Percentiles rank a stretch among this genome's conserved stretches.
Conservation (phyloP, 305 asterid species). For the Fraxinus greggii region DNA sequence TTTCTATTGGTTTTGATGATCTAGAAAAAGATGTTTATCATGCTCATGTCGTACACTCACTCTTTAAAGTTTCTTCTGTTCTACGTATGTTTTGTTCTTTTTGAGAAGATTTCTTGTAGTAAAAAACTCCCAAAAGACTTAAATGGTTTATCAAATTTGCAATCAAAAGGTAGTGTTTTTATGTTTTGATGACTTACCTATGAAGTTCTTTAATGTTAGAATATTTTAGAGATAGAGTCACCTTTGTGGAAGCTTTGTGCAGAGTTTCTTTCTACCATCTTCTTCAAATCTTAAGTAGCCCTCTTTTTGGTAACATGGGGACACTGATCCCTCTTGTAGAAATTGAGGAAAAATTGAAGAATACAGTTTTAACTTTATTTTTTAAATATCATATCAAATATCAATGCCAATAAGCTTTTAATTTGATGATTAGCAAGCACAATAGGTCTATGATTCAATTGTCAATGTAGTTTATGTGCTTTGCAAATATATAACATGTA, state of each 20-base stretch:
- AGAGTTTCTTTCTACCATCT: background rate
- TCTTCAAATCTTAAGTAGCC: background rate
- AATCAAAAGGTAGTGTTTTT: background rate
- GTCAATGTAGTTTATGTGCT: background rate
- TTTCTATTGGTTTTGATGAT: background rate
- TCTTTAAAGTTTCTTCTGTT: background rate
- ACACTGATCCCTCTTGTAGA: background rate
- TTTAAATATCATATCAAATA: background rate
- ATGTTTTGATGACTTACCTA: background rate
- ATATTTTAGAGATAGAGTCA: background rate
- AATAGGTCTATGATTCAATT: slow-evolving; percentile 1
- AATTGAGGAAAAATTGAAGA: background rate
- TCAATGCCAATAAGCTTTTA: background rate
- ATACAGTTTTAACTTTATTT: background rate
- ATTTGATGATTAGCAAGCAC: background rate
- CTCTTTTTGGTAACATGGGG: background rate
- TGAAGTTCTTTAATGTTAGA: background rate
- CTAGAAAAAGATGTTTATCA: background rate
- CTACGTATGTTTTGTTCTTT: background rate
- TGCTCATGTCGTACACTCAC: background rate
- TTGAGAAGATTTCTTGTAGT: background rate
- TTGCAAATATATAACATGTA: background rate
- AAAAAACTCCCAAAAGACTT: background rate
- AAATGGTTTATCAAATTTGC: background rate
- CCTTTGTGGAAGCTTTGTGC: background rate